Base-by-base conservation (phyloP, 768 basidiomycete genomes). In the Epithele typhae region DNA sequence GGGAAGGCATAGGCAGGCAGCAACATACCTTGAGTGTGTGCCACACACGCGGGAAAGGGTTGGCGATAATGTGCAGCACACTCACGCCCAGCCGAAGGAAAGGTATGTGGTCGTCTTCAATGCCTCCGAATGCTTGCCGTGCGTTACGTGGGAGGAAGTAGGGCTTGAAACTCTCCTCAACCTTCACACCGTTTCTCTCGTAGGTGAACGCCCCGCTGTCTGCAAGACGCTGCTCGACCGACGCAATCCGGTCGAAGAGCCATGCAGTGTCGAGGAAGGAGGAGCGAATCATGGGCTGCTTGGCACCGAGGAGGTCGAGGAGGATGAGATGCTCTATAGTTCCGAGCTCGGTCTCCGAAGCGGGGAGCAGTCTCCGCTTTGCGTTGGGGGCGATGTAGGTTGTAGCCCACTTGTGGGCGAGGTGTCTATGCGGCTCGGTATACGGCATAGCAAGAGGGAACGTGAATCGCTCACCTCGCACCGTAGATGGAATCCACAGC, bases 71-170 rank as follows among this genome's bases (percentile, higher is more conserved):
- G 64, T 99, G 96, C 54, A 99, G 67, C 42, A 98, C 69, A 51
- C 81, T 88, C 14, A 98, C 92, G 2, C 96, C 96, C 51, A 72
- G 68, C 30, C 70, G 66, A 40, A 95, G 58, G 70, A 99, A 98
- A 19, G 96, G 96, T 34, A 92, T 64, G 57, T 99, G 96, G 66
- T 99, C 96, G 64, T 99, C 96, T 33, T 80, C 90, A 51, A 95
- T 83, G 56, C 81, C 77, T 3, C 80, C 81, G 17, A 66, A 60
- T 27, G 60, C 52, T 19, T 70, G 66, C 15, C 48, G 57, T 1
- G 61, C 62, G 1, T 55, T 58, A 39, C 87, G 75, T 34, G 76
- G 68, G 19, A 68, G 57, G 68, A 94, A 93, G 65, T 83, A 94
- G 54, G 84, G 85, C 6, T 50, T 65, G 75, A 76, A 81, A 43